These are phyloP conservation scores for Elaeis oleifera DNA, from an alignment of 202 grass and related monocot species.

Conservation along the genomic window DNA sequence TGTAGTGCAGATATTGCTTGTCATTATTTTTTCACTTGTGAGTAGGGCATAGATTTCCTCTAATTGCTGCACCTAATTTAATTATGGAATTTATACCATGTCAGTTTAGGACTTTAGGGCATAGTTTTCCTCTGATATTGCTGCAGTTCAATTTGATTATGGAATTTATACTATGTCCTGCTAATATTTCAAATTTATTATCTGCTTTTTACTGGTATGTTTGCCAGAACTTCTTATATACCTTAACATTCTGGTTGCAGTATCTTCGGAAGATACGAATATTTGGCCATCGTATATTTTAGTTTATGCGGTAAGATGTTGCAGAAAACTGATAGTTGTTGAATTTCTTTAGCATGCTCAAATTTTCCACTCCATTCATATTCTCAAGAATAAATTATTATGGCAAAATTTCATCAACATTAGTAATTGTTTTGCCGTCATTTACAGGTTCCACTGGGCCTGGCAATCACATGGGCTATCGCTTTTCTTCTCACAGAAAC, in stretches of 20 bases:
- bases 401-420: conserved; percentile 6
- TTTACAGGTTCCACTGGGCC: conserved; percentile 70
- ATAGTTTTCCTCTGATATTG: not conserved
- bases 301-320: conserved; percentile 70
- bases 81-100: too few species aligned
- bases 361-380: not conserved
- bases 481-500: conserved; percentile 82
- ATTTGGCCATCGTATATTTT: conserved; percentile 84
- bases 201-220: not conserved
- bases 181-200: too few species aligned
- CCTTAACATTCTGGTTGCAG: conserved; percentile 41
- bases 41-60: conserved; percentile 25
- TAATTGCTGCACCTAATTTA: too few species aligned
- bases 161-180: too few species aligned
- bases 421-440: not conserved
- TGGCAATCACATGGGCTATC: conserved; percentile 92
- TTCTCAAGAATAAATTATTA: conserved; percentile 10
- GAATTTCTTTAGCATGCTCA: not conserved
- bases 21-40: conserved; percentile 88
- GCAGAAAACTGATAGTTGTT: not conserved
- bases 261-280: conserved; percentile 93
- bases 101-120: not conserved
- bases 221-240: conserved; percentile 15
- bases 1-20: conserved; percentile 60
- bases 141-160: too few species aligned